phyloP scores from a whole-genome alignment of 2,329 filamentous ascomycete species.

The Huntiella savannae region DNA sequence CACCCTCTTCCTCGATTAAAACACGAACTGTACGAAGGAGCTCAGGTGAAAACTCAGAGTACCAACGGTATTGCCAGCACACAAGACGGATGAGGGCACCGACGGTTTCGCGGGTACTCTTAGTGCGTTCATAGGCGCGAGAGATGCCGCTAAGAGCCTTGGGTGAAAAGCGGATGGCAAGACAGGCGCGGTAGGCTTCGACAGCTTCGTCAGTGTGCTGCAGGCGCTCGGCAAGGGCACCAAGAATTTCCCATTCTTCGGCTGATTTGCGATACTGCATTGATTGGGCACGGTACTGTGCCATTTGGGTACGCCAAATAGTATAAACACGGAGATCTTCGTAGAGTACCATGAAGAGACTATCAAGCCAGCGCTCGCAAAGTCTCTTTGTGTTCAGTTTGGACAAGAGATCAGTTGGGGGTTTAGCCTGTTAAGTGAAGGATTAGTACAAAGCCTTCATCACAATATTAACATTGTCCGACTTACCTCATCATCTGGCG shows the following conservation, averaged over 20 bases:
- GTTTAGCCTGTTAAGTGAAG: constrained; percentile 17
- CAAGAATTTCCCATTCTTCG: constrained; percentile 96
- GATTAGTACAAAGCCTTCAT: background rate
- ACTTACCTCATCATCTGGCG: constrained; percentile 1
- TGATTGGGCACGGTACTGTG: constrained; percentile 81
- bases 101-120: constrained; percentile 64
- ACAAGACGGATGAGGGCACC: constrained; percentile 77
- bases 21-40: constrained; percentile 75
- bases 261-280: constrained; percentile 93
- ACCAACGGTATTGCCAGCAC: constrained; percentile 98
- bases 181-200: constrained; percentile 79
- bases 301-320: constrained; percentile 97
- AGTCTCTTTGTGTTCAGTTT: constrained; percentile 93
- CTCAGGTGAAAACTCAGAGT: constrained; percentile 93
- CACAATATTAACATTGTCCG: background rate
- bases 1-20: constrained; percentile 91
- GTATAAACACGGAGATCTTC: constrained; percentile 96
- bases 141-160: constrained; percentile 79
- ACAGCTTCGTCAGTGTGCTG: constrained; percentile 83
- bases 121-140: constrained; percentile 55
- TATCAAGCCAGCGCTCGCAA: constrained; percentile 95
- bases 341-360: constrained; percentile 97
- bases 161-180: constrained; percentile 76
- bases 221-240: constrained; percentile 75
- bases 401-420: constrained; percentile 56